Base-by-base conservation (phyloP, 495 filamentous ascomycete genomes). In the Collariella sp. region DNA sequence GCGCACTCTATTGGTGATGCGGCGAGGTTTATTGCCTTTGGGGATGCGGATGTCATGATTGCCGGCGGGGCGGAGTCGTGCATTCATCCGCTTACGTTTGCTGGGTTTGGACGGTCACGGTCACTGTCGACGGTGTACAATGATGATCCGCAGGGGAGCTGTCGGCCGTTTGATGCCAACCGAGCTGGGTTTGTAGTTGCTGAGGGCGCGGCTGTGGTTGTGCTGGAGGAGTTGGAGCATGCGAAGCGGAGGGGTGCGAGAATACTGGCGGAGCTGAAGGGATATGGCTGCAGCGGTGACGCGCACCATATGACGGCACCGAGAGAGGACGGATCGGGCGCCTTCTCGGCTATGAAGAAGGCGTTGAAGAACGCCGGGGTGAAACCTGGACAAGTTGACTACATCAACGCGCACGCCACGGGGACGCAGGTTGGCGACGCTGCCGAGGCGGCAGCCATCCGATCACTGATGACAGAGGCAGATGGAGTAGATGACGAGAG, bases 341-440 rank as follows among this genome's bases (percentile, higher is more conserved):
- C 93, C 0, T 78, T 79, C 13, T 71, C 87, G 46, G 86, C 90
- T 6, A 98, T 97, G 93, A 86, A 80, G 61, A 81, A 81, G 57
- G 88, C 91, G 5, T 68, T 98, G 53, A 81, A 77, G 58, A 80
- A 89, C 66, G 90, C 90, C 1, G 69, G 74, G 5, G 55, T 94
- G 2, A 72, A 71, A 55, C 91, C 93, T 7, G 64, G 59, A 1
- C 70, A 80, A 29, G 85, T 98, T 0, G 89, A 91, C 63, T 98
- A 98, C 67, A 79, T 98, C 62, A 98, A 97, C 65, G 93, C 93
- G 2, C 93, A 98, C 68, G 93, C 90, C 4, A 97, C 93, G 0
- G 87, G 84, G 7, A 98, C 93, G 1, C 58, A 73, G 10, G 76
- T 96, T 4, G 93, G 93, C 0, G 93, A 98, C 70, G 78, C 79